Evolutionary conservation across 208 protist genomes (phyloP).

Genomic region (Leptomonas pyrrhocoris): DNA sequence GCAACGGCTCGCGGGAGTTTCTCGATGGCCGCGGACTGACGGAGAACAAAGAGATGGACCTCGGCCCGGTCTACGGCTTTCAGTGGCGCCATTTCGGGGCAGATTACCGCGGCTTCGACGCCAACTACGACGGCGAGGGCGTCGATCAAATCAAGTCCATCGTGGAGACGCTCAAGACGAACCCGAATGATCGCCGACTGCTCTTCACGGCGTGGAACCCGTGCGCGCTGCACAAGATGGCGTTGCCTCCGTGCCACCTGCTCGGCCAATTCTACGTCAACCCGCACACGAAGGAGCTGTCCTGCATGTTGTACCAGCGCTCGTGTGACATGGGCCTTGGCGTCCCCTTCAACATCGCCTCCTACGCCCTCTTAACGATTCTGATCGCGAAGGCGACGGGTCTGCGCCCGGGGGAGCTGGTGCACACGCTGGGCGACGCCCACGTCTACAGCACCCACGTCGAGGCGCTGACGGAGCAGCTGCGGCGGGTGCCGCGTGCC

Average conservation of each 20-base stretch:
- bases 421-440: conserved; percentile 98
- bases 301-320: conserved; percentile 94
- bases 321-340: conserved; percentile 98
- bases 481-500: conserved; percentile 88
- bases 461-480: conserved; percentile 94
- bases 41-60: conserved; percentile 94
- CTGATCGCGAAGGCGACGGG: conserved; percentile 93
- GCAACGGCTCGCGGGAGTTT: conserved; percentile 96
- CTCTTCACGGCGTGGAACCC: conserved; percentile 99
- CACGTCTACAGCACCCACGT: conserved; percentile 99
- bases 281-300: conserved; percentile 87
- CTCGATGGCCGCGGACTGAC: conserved; percentile 94
- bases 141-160: conserved; percentile 96
- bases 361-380: conserved; percentile 96
- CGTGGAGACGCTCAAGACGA: conserved; percentile 92
- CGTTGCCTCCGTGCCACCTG: conserved; percentile 98
- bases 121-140: conserved; percentile 93
- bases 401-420: conserved; percentile 95
- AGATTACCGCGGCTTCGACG: conserved; percentile 84
- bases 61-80: conserved; percentile 99
- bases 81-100: conserved; percentile 99
- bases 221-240: conserved; percentile 94
- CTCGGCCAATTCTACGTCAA: conserved; percentile 98
- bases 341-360: conserved; percentile 99
- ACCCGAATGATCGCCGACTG: conserved; percentile 96